Base-by-base conservation (phyloP, 2,329 filamentous ascomycete species). In the Rhytidhysteron rufulum region DNA sequence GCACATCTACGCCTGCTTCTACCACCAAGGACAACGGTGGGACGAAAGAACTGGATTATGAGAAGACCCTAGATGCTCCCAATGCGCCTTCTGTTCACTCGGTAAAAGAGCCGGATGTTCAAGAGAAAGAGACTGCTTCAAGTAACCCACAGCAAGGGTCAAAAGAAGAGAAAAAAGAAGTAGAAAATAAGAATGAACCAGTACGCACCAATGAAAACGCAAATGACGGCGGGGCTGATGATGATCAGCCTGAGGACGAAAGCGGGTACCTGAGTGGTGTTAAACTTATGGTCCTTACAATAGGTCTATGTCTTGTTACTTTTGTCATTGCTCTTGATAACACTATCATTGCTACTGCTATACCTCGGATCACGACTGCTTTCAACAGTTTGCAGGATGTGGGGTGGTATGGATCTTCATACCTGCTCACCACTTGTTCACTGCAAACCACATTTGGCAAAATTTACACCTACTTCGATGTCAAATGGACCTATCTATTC, bases 381-480 rank as follows among this genome's bases (percentile, higher is more conserved):
- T 71, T 70, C 54, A 57, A 67, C 43, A 58, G 54, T n/a, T 51
- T 70, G 10, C 50, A 57, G 10, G 65, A 69, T 50, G 60, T 70
- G 4, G 66, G 63, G 4, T 71, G 68, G 67, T 70, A 70, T 40
- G 66, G 60, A 3, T 60, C 55, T 0, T 50, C 58, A 0, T 62
- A 80, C 72, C 58, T 78, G 49, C 43, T 74, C 49, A 58, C 69
- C 3, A 71, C 62, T 5, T 66, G 62, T 27, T 54, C 65, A 1
- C 45, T 67, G 0, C 71, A 73, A 41, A 71, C 71, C 4, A 68
- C 68, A 2, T 74, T 67, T 31, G 75, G 70, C 19, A 75, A 75
- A 61, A 78, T 83, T 2, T 85, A 79, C 6, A 81, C 77, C 37
- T 77, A 75, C 56, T 80, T 79, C 48, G 62, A 70, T 10, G 67